Evolutionary conservation across 495 filamentous ascomycete genomes (phyloP), one percentile per base, ranked within the genome.

Genomic region (Pseudomonodictys pantanalensis): DNA sequence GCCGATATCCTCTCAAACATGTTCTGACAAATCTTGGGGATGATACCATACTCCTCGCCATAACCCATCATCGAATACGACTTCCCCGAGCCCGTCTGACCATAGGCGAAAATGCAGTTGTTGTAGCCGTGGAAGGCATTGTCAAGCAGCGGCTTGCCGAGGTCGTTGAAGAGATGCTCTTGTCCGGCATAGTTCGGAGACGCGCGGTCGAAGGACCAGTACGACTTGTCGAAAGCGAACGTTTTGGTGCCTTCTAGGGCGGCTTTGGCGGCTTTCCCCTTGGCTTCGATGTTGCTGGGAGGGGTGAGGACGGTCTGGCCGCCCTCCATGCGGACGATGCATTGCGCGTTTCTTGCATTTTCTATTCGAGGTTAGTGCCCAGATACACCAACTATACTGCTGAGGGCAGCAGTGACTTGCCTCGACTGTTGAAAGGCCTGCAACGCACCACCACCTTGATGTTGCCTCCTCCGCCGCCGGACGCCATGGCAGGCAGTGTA

Each of bases 41-140:
- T 97, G 45, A 99, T 92, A 76, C 95, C 95, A 46, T 88, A 83
- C 66, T 97, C 95, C 72, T 92, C 86, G 52, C 95, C 93, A 76
- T 97, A 97, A 20, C 93, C 93, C 95, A 97, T 97, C 95, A 99
- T 99, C 48, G 91, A 96, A 69, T 99, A 97, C 23, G 90, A 95
- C 74, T 99, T 99, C 69, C 95, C 95, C 17, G 92, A 97, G 60
- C 95, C 95, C 9, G 95, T 99, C 75, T 99, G 95, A 38, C 95
- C 95, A 70, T 99, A 99, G 3, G 95, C 95, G 75, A 99, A 99
- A 69, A 99, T 99, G 80, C 95, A 99, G 73, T 97, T 97, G 78
- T 99, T 99, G 77, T 97, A 99, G 25, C 95, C 95, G 67, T 91
- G 86, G 67, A 99, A 97, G 26, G 95, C 95, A 83, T 97, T 97